phyloP scores from a whole-genome alignment of 2,329 filamentous ascomycete species.

The Chrysosporium keratinophilum region DNA sequence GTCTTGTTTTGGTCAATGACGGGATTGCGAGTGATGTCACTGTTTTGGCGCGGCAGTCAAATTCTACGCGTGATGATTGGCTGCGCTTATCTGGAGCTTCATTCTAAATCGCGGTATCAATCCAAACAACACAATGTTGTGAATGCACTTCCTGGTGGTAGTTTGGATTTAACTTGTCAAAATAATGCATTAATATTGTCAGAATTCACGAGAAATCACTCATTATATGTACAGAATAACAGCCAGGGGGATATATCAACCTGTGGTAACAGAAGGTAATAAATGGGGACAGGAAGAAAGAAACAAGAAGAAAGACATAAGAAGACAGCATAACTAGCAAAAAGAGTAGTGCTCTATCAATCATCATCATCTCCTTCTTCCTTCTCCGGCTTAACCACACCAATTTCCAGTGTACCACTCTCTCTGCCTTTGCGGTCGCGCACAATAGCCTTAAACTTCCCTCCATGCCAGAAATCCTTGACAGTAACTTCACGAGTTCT shows the following conservation, averaged over 20 bases:
- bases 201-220: too few species aligned
- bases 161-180: too few species aligned
- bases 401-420: conserved; percentile 40
- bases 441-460: conserved; percentile 60
- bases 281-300: not conserved
- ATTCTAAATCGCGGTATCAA: not conserved
- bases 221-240: too few species aligned
- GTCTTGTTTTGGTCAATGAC: conserved; percentile 1
- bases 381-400: conserved; percentile 31
- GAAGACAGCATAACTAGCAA: not conserved
- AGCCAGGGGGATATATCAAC: too few species aligned
- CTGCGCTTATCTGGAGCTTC: not conserved
- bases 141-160: too few species aligned
- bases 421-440: conserved; percentile 39
- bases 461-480: conserved; percentile 81
- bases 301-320: not conserved
- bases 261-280: too few species aligned
- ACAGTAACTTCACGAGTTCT: conserved; percentile 90
- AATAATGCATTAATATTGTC: too few species aligned
- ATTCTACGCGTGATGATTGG: not conserved
- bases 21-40: conserved; percentile 7
- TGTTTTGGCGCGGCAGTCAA: not conserved
- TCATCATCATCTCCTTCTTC: conserved; percentile 22
- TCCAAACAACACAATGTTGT: too few species aligned
- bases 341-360: not conserved